phyloP scores from a whole-genome alignment of 176 grass and related monocot species.

The Tuctoria greenei region DNA sequence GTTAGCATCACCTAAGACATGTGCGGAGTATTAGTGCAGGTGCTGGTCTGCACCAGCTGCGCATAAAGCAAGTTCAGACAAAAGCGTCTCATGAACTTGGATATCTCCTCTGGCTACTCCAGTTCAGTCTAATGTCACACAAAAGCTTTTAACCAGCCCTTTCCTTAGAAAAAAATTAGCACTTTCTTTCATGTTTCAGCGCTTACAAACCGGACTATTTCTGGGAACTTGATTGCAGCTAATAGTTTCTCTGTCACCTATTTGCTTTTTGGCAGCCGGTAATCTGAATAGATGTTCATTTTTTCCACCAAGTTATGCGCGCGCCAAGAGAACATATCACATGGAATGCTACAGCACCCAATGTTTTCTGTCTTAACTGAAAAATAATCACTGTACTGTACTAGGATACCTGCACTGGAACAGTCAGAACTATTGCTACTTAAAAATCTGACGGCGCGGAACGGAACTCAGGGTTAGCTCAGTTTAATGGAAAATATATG shows the following conservation, averaged over 20 bases:
- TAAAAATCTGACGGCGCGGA: slow-evolving; percentile 25
- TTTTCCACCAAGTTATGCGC: neutral
- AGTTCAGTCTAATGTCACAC: neutral
- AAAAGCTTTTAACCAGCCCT: neutral
- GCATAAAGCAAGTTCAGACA: neutral
- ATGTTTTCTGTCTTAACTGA: slow-evolving; percentile 21
- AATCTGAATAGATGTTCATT: neutral
- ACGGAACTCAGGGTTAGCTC: neutral
- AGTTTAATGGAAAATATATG: slow-evolving; percentile 28
- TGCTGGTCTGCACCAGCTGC: neutral
- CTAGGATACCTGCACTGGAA: slow-evolving; percentile 25
- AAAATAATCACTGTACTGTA: slow-evolving; percentile 22
- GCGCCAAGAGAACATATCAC: neutral
- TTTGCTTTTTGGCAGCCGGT: neutral
- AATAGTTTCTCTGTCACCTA: neutral
- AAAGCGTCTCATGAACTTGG: neutral
- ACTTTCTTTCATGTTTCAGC: neutral
- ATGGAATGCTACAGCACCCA: slow-evolving; percentile 1
- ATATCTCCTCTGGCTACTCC: neutral
- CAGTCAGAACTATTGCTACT: slow-evolving; percentile 11
- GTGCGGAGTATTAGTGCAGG: neutral
- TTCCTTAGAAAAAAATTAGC: neutral
- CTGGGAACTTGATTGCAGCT: neutral
- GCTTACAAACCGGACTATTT: neutral
- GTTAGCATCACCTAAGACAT: neutral